A percentile compares a stretch with the other conserved stretches of the same genome.
Evolutionary conservation across 768 basidiomycete species (phyloP).

Genomic region (Mycena vitilis): DNA sequence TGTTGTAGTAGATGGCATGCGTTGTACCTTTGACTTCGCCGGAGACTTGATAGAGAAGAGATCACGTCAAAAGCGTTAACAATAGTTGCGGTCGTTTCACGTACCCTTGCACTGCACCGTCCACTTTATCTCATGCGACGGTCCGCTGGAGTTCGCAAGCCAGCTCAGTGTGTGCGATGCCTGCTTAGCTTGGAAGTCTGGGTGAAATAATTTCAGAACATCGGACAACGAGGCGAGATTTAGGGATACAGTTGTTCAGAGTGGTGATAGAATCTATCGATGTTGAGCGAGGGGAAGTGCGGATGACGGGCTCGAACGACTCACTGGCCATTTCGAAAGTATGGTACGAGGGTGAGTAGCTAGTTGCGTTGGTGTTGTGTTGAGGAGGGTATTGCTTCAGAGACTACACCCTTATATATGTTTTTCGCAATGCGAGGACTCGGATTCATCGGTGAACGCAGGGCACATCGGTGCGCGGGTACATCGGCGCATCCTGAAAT

Average conservation of each 20-base stretch:
- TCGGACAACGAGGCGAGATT: neutral
- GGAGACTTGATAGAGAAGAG: conserved; percentile 24
- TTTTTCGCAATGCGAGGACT: too few species aligned
- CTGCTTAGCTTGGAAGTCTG: conserved; percentile 52
- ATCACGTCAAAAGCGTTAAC: neutral
- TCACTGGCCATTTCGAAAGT: conserved; percentile 32
- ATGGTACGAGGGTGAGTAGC: too few species aligned
- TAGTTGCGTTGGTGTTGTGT: too few species aligned
- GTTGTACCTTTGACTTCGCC: conserved; percentile 27
- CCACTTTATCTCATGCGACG: conserved; percentile 58
- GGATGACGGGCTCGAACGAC: neutral
- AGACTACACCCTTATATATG: too few species aligned
- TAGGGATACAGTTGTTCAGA: conserved; percentile 38
- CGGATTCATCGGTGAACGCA: too few species aligned
- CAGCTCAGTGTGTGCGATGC: conserved; percentile 52
- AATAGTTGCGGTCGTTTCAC: conserved; percentile 31
- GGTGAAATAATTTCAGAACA: neutral
- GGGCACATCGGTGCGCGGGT: too few species aligned
- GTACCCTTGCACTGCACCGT: conserved; percentile 68
- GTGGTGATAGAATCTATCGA: conserved; percentile 45
- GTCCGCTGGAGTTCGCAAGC: conserved; percentile 54
- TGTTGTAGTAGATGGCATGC: neutral
- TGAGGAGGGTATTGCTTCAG: too few species aligned
- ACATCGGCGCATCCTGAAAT: too few species aligned
- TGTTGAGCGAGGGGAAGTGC: neutral